Evolutionary conservation across 306 rosid genomes (phyloP), one percentile per base, ranked within the genome.

Genomic region (Acacia crassicarpa): DNA sequence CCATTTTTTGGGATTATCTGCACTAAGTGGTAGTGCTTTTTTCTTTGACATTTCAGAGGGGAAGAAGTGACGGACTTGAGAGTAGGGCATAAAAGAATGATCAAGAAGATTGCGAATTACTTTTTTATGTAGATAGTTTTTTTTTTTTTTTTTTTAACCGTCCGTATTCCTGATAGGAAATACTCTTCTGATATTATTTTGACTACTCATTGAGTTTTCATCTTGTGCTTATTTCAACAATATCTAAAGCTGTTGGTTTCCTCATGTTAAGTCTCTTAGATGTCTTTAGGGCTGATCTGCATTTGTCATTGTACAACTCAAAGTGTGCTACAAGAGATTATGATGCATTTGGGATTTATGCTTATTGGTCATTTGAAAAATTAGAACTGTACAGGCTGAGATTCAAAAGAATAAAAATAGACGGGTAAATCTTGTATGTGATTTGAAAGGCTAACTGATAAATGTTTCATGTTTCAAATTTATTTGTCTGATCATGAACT

Each of bases 131-230:
- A 93, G 79, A 95, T 92, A 17, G 94, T 91, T 78, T 12, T 54
- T 54, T 91, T 78, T 12, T 54, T 54, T 44, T 38, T 35, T 35
- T 38, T 83, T 82, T 72, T 68, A 56, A 78, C 88, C 89, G 35
- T 91, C 86, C 14, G 61, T 73, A 68, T 93, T 91, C 80, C 94
- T 70, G 90, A 90, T 59, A 89, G 68, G 76, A 89, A 86, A 78
- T 91, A 90, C 46, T 80, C 84, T 3, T 12, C 84, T 84, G 93
- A 86, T 38, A 14, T 2, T 75, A 38, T 53, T 89, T 83, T 89
- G 91, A 89, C 98, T 91, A 83, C 86, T 84, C 23, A 83, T 82
- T 68, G 97, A 93, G 78, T 84, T 89, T 75, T 92, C 90, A 83
- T 95, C 94, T 46, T 91, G 88, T 79, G 84, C 88, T 62, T 12